Conservation (phyloP, 2,329 filamentous ascomycete species). For the Xylariales sp. region DNA sequence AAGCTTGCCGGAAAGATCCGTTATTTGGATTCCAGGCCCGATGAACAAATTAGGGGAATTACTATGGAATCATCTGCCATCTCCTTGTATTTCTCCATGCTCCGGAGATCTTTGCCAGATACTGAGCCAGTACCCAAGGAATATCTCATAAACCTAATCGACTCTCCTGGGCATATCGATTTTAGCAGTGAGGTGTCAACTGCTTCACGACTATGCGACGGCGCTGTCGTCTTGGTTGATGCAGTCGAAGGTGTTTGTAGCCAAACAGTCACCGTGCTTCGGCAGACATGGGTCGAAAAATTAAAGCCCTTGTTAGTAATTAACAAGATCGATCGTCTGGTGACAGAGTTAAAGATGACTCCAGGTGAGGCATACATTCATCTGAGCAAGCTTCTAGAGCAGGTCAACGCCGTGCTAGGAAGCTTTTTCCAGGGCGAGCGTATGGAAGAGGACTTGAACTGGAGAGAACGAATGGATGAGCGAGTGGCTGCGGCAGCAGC, state of each 20-base stretch:
- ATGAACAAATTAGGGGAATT: conserved; percentile 95
- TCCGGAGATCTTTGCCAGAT: conserved; percentile 77
- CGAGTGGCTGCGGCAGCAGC: conserved; percentile 77
- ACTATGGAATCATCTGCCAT: conserved; percentile 99
- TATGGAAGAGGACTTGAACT: conserved; percentile 98
- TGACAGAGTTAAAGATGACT: conserved; percentile 95
- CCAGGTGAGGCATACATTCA: conserved; percentile 90
- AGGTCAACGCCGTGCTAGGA: conserved; percentile 96
- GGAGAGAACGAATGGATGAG: conserved; percentile 93
- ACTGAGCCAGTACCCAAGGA: conserved; percentile 80
- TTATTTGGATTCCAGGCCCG: conserved; percentile 94
- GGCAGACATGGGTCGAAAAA: conserved; percentile 96
- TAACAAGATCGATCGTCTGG: conserved; percentile 96
- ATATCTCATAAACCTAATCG: conserved; percentile 96
- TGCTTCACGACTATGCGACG: conserved; percentile 92
- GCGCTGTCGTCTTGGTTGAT: conserved; percentile 92
- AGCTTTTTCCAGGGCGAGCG: conserved; percentile 98
- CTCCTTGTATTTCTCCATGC: conserved; percentile 93
- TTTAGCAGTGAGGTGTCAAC: conserved; percentile 99
- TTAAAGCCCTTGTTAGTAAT: conserved; percentile 94
- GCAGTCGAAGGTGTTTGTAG: conserved; percentile 98
- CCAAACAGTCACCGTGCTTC: conserved; percentile 95
- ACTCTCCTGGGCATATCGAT: conserved; percentile 97
- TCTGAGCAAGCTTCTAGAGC: conserved; percentile 88
- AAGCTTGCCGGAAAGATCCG: conserved; percentile 98